Conservation (phyloP, 345 rosid genomes). For the Rhizophora apiculata region DNA sequence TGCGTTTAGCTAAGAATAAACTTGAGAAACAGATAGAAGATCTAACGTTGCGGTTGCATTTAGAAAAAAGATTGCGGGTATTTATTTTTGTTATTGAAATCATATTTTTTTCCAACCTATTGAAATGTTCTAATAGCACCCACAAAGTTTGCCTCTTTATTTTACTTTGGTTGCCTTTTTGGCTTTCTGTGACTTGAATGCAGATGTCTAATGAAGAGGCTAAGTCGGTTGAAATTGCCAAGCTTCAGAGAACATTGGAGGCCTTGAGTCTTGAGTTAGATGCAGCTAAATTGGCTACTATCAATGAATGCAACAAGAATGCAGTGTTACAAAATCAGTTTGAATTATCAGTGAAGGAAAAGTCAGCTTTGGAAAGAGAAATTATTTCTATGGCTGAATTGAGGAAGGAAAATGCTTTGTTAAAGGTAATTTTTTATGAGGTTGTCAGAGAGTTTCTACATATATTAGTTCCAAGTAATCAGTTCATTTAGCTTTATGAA, state of each 20-base stretch:
- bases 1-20: conserved; percentile 86
- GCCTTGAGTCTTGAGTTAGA: conserved; percentile 82
- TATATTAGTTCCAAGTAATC: not conserved
- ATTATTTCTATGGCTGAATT: conserved; percentile 56
- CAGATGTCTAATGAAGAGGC: conserved; percentile 85
- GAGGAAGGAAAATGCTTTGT: conserved; percentile 58
- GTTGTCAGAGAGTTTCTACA: not conserved
- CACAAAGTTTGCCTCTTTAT: not conserved
- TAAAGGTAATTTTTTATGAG: conserved; percentile 52
- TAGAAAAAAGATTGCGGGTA: conserved; percentile 94
- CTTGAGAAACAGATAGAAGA: conserved; percentile 95
- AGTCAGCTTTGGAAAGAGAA: conserved; percentile 70
- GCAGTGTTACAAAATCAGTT: conserved; percentile 79
- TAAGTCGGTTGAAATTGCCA: conserved; percentile 64
- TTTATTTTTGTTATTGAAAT: conserved; percentile 19
- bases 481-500: not conserved
- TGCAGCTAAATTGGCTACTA: conserved; percentile 84
- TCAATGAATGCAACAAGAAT: conserved; percentile 85
- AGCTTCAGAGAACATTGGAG: conserved; percentile 67
- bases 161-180: not conserved
- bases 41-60: conserved; percentile 82
- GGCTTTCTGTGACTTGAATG: conserved; percentile 19
- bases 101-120: conserved; percentile 9
- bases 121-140: not conserved
- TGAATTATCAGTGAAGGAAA: conserved; percentile 66